phyloP scores from a whole-genome alignment of 768 basidiomycete genomes.

The Botryobasidium botryosum region DNA sequence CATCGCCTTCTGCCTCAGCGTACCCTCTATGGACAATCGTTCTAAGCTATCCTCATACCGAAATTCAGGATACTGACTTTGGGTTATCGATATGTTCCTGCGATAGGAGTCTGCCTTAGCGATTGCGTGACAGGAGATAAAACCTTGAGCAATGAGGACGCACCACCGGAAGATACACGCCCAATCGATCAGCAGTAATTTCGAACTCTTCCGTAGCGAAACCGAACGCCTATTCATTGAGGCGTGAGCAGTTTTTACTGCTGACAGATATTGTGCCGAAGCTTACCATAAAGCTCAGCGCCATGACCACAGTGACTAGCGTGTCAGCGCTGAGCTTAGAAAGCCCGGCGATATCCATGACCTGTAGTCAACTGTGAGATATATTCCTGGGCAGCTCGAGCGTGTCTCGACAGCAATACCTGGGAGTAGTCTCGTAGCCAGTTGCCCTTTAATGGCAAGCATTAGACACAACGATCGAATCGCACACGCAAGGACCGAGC shows the following conservation, averaged over 20 bases:
- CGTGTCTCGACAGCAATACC: no score
- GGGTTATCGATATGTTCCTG: conserved; percentile 92
- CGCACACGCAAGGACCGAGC: no score
- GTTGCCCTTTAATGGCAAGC: conserved; percentile 29
- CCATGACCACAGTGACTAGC: conserved; percentile 79
- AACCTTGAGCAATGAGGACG: no score
- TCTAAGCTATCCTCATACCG: no score
- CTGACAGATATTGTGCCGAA: background rate
- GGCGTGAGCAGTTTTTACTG: background rate
- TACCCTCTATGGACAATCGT: no score
- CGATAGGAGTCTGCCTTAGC: no score
- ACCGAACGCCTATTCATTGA: conserved; percentile 18
- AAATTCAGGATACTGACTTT: no score
- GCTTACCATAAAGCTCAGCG: conserved; percentile 83
- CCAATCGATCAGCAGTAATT: conserved; percentile 70
- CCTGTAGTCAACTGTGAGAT: no score
- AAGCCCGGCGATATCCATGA: conserved; percentile 54
- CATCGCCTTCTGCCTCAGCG: conserved; percentile 65
- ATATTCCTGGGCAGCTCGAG: no score
- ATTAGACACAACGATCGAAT: no score
- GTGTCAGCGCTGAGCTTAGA: conserved; percentile 35
- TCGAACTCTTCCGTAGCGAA: conserved; percentile 76
- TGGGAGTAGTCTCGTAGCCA: conserved; percentile 84
- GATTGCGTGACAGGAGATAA: no score
- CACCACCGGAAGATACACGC: conserved; percentile 61